A percentile compares a stretch with the other conserved stretches of the same genome.
Conservation (phyloP, 352 stramenopile species). For the Phytophthora chlamydospora region DNA sequence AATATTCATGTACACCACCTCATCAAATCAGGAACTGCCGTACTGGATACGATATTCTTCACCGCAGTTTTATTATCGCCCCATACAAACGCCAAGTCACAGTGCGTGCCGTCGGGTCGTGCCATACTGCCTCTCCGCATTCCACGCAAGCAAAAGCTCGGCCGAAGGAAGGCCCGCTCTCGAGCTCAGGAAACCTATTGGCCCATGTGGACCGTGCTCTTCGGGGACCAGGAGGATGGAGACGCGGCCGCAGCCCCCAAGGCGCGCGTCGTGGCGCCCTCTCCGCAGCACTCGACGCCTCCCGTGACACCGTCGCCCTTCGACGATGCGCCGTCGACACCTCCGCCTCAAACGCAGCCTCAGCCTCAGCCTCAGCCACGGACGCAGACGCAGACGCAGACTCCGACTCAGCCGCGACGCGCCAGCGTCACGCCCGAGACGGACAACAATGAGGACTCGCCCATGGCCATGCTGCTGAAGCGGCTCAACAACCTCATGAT, state of each 20-base stretch:
- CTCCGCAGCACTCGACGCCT: conserved; percentile 36
- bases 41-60: not conserved
- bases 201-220: conserved; percentile 65
- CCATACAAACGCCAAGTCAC: conserved; percentile 9
- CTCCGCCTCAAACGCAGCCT: conserved; percentile 18
- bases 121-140: conserved; percentile 14
- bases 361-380: not conserved
- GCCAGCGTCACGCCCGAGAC: conserved; percentile 1
- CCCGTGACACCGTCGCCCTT: conserved; percentile 43
- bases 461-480: conserved; percentile 81
- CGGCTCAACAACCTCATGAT: conserved; percentile 86
- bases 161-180: conserved; percentile 18
- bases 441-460: conserved; percentile 37
- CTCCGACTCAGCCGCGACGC: not conserved
- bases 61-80: not conserved
- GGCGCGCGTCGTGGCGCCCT: conserved; percentile 10
- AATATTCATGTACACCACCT: not conserved
- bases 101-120: not conserved
- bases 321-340: conserved; percentile 30
- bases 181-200: no score
- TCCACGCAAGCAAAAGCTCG: conserved; percentile 23
- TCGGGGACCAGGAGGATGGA: conserved; percentile 52
- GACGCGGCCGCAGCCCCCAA: conserved; percentile 11
- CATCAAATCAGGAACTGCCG: conserved; percentile 3
- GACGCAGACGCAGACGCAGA: no score